Percentiles rank a stretch among this genome's conserved stretches.
Evolutionary conservation across 2,329 filamentous ascomycete species (phyloP).

Genomic region (Aspergillus pseudoviridinutans): DNA sequence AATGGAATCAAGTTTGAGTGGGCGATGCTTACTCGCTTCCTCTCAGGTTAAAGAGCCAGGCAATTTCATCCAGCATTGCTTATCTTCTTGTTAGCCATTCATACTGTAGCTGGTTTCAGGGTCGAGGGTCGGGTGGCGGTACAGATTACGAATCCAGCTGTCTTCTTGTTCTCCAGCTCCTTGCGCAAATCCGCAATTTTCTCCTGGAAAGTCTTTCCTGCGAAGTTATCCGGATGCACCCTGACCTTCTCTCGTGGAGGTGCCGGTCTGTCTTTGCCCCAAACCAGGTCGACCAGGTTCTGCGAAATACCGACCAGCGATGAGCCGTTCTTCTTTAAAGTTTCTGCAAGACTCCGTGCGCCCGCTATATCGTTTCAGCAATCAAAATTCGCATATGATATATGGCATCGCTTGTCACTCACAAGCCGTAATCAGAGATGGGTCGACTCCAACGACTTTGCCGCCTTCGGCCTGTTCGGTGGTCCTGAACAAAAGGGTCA

Average conservation of each 20-base stretch:
- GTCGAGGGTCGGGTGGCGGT: conserved; percentile 15
- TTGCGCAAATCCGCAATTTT: conserved; percentile 87
- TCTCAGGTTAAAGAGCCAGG: conserved; percentile 97
- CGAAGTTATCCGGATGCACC: conserved; percentile 66
- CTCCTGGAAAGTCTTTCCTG: conserved; percentile 75
- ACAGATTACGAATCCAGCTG: conserved; percentile 78
- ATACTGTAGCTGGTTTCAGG: no score
- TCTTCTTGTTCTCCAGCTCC: conserved; percentile 86
- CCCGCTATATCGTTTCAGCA: conserved; percentile 44
- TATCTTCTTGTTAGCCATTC: conserved; percentile 12
- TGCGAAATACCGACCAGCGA: conserved; percentile 70
- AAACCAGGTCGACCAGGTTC: conserved; percentile 90
- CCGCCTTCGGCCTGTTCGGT: conserved; percentile 80
- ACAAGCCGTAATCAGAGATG: conserved; percentile 73
- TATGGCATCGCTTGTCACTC: conserved; percentile 20
- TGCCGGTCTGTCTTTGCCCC: conserved; percentile 69
- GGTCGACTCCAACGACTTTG: conserved; percentile 87
- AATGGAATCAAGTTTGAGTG: neutral
- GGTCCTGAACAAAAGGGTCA: conserved; percentile 43
- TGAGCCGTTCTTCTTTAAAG: conserved; percentile 78
- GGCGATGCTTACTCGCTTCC: conserved; percentile 65
- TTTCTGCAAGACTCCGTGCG: conserved; percentile 73
- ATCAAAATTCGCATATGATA: neutral
- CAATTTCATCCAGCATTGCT: conserved; percentile 90
- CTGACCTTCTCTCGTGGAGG: conserved; percentile 73